Evolutionary conservation across 2,329 filamentous ascomycete species (phyloP).

Genomic region (Aspergillus clavatus): DNA sequence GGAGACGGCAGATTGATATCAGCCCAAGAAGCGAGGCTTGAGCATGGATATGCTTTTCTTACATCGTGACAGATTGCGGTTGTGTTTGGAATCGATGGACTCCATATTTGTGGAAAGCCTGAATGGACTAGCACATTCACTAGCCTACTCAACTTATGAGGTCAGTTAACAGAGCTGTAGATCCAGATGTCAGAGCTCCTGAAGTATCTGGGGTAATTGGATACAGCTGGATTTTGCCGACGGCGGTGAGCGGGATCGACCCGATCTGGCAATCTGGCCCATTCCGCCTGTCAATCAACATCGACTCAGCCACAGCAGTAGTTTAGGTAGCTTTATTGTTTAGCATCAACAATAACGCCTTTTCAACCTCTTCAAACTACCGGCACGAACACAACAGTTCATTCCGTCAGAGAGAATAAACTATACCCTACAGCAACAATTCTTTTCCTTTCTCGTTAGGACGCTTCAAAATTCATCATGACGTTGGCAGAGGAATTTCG

Average conservation of each 20-base stretch:
- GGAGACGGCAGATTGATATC: conserved; percentile 11
- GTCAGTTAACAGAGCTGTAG: no score
- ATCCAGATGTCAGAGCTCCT: no score
- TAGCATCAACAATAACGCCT: not conserved
- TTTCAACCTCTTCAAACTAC: not conserved
- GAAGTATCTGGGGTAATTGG: not conserved
- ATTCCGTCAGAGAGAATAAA: not conserved
- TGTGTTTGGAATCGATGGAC: conserved; percentile 21
- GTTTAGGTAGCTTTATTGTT: not conserved
- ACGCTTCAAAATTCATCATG: conserved; percentile 39
- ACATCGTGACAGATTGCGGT: conserved; percentile 37
- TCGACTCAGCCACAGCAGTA: conserved; percentile 10
- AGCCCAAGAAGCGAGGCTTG: not conserved
- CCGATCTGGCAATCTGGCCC: conserved; percentile 20
- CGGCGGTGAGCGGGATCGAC: conserved; percentile 21
- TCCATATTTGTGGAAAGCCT: conserved; percentile 8
- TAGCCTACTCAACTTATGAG: no score
- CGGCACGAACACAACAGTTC: not conserved
- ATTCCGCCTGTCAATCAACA: conserved; percentile 17
- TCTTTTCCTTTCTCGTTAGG: not conserved
- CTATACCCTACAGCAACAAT: not conserved
- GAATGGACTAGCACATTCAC: not conserved
- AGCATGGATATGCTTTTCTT: conserved; percentile 12
- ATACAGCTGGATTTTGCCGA: conserved; percentile 17
- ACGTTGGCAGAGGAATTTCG: conserved; percentile 59